Conservation (phyloP, 2,329 filamentous ascomycete genomes). For the Stemphylium lycopersici region DNA sequence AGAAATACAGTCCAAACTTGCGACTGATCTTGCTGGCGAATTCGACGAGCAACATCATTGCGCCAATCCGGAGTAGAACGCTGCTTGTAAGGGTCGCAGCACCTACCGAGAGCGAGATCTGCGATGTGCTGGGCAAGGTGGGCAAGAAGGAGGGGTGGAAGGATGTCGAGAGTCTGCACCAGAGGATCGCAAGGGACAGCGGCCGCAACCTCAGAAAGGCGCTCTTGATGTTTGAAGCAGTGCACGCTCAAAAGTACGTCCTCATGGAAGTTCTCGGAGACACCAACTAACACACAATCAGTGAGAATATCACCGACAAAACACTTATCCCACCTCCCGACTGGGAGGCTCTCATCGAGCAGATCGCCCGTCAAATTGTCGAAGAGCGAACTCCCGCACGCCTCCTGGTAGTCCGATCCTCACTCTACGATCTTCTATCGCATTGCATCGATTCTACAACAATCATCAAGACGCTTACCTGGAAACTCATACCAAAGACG, state of each 20-base stretch:
- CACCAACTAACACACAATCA: conserved; percentile 48
- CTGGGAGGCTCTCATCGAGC: conserved; percentile 89
- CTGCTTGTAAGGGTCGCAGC: conserved; percentile 90
- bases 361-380: conserved; percentile 92
- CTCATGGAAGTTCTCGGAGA: not conserved
- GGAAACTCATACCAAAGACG: conserved; percentile 85
- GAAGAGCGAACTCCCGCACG: conserved; percentile 89
- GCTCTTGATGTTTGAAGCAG: conserved; percentile 94
- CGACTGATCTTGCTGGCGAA: conserved; percentile 91
- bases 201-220: conserved; percentile 89
- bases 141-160: conserved; percentile 85
- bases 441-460: conserved; percentile 97
- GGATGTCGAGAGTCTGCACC: conserved; percentile 75
- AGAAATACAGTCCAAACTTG: conserved; percentile 97
- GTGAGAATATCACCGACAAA: conserved; percentile 85
- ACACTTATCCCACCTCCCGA: conserved; percentile 94
- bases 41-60: conserved; percentile 97
- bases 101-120: conserved; percentile 85
- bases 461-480: conserved; percentile 92
- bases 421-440: conserved; percentile 95
- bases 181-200: conserved; percentile 86
- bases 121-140: conserved; percentile 69
- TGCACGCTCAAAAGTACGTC: conserved; percentile 92
- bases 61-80: conserved; percentile 92
- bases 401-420: conserved; percentile 85